Conservation (phyloP, 1,284 basidiomycete genomes). For the Sanghuangporus sanghuang region DNA sequence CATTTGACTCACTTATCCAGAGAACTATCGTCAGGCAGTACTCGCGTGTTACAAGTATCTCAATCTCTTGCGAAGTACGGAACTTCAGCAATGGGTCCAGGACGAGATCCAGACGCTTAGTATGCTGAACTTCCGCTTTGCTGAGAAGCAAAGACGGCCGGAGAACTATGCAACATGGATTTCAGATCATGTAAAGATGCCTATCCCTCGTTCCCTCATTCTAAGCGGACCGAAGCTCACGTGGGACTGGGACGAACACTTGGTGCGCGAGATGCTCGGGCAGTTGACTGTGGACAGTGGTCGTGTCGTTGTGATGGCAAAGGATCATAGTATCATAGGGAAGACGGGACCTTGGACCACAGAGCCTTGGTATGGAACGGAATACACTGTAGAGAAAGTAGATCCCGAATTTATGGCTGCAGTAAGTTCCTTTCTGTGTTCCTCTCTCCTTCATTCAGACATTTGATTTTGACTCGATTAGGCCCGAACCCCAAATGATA, state of each 20-base stretch:
- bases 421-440: conserved; percentile 34
- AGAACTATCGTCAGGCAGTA: conserved; percentile 74
- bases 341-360: conserved; percentile 51
- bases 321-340: conserved; percentile 55
- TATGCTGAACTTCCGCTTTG: conserved; percentile 81
- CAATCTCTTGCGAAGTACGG: conserved; percentile 67
- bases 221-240: conserved; percentile 72
- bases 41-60: conserved; percentile 85
- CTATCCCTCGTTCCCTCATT: conserved; percentile 75
- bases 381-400: conserved; percentile 69
- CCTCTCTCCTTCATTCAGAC: neutral
- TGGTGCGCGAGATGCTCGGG: conserved; percentile 63
- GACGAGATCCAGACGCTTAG: conserved; percentile 75
- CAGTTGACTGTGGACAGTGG: conserved; percentile 56
- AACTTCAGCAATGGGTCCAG: conserved; percentile 73
- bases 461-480: conserved; percentile 24
- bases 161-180: conserved; percentile 81
- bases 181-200: conserved; percentile 73
- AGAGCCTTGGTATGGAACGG: conserved; percentile 86
- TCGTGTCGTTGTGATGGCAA: conserved; percentile 77
- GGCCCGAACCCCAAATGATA: conserved; percentile 59
- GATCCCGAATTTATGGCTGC: conserved; percentile 58
- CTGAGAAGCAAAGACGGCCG: conserved; percentile 73
- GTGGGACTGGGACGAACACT: conserved; percentile 73
- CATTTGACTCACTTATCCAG: conserved; percentile 32